Conservation (phyloP, 768 basidiomycete species). For the Leccinum boreale region DNA sequence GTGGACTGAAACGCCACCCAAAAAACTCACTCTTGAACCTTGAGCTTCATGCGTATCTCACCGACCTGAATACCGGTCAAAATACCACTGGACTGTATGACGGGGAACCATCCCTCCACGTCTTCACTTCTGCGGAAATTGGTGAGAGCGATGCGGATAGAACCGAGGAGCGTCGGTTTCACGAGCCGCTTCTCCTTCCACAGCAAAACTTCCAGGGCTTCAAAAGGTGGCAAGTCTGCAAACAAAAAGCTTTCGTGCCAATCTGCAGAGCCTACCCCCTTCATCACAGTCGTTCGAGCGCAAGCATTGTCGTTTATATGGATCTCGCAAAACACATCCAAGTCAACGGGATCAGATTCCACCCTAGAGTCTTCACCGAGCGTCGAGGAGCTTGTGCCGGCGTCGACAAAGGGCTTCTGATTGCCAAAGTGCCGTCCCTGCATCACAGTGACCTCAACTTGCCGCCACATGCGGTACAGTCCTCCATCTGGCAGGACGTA, state of each 20-base stretch:
- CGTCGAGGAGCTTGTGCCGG: conserved; percentile 23
- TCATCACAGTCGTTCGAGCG: conserved; percentile 74
- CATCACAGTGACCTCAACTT: conserved; percentile 67
- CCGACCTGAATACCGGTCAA: conserved; percentile 61
- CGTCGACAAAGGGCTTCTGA: conserved; percentile 34
- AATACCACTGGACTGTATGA: conserved; percentile 49
- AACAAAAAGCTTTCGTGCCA: conserved; percentile 84
- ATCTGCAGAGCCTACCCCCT: conserved; percentile 60
- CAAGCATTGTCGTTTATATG: conserved; percentile 62
- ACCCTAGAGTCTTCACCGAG: conserved; percentile 33
- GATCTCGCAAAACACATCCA: conserved; percentile 80
- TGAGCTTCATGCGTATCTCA: conserved; percentile 69
- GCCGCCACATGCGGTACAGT: conserved; percentile 85
- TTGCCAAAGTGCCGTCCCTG: conserved; percentile 74
- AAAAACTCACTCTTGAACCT: conserved; percentile 66
- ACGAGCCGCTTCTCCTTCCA: conserved; percentile 65
- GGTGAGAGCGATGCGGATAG: conserved; percentile 56
- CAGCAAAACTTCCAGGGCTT: conserved; percentile 62
- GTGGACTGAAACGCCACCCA: not conserved
- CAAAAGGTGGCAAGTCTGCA: conserved; percentile 75
- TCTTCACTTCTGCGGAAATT: conserved; percentile 73
- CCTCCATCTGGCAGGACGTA: conserved; percentile 60
- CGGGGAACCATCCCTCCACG: conserved; percentile 85
- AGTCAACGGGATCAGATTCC: conserved; percentile 54
- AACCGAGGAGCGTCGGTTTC: conserved; percentile 58